Conservation (phyloP, 768 basidiomycete genomes). For the Lentinula detonsa region DNA sequence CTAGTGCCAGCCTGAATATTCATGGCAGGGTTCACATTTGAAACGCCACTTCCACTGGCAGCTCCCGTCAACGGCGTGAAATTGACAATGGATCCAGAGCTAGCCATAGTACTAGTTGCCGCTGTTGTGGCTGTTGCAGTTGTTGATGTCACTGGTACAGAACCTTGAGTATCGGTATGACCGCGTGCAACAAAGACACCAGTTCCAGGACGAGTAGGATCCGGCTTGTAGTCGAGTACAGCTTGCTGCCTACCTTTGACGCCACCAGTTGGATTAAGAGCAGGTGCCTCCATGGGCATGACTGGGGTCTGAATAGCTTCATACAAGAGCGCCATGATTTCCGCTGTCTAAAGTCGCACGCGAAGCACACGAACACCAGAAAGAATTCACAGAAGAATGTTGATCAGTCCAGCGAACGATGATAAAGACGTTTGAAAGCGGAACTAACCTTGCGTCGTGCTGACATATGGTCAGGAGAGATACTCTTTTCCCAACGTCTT, state of each 20-base stretch:
- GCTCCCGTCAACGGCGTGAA: slow-evolving; percentile 40
- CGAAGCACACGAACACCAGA: background rate
- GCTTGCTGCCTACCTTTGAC: slow-evolving; percentile 50
- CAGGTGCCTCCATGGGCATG: slow-evolving; percentile 47
- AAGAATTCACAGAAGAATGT: slow-evolving; percentile 5
- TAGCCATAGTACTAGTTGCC: slow-evolving; percentile 18
- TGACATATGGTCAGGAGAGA: slow-evolving; percentile 93
- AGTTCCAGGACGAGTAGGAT: slow-evolving; percentile 76
- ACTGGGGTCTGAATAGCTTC: slow-evolving; percentile 84
- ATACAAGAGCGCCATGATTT: slow-evolving; percentile 87
- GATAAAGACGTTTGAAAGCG: slow-evolving; percentile 5
- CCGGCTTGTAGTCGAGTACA: slow-evolving; percentile 66
- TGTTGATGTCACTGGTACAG: slow-evolving; percentile 50
- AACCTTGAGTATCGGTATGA: slow-evolving; percentile 36
- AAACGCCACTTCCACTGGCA: slow-evolving; percentile 26
- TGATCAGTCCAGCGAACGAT: background rate
- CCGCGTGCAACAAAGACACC: slow-evolving; percentile 75
- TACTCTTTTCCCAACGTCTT: slow-evolving; percentile 78
- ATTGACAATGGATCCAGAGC: slow-evolving; percentile 42
- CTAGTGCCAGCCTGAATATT: slow-evolving; percentile 38
- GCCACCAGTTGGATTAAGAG: slow-evolving; percentile 76
- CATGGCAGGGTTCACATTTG: slow-evolving; percentile 76
- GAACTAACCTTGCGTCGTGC: slow-evolving; percentile 76
- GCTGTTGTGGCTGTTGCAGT: slow-evolving; percentile 46
- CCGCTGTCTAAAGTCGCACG: slow-evolving; percentile 57